Evolutionary conservation across 169 alveolate genomes (phyloP).

Genomic region (Eimeria tenella): DNA sequence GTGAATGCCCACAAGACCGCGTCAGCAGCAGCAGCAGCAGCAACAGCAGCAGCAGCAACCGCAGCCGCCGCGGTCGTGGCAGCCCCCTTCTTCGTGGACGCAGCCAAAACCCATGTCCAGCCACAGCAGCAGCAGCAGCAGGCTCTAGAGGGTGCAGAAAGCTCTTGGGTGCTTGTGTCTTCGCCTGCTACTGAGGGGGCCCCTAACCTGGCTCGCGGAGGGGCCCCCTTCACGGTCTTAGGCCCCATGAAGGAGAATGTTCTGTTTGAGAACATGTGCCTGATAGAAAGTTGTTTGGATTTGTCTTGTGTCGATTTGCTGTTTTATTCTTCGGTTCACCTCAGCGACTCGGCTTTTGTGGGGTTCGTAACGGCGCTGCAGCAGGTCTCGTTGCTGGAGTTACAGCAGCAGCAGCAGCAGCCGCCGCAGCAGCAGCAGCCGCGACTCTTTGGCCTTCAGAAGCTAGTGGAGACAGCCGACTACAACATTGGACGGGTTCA

Average conservation of each 20-base stretch:
- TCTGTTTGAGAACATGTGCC: background rate
- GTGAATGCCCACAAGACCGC: background rate
- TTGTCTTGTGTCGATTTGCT: background rate
- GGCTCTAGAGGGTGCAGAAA: background rate
- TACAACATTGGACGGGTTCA: conserved; percentile 91
- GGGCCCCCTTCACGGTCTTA: background rate
- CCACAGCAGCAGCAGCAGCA: background rate
- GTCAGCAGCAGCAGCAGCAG: background rate
- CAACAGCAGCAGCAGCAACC: background rate
- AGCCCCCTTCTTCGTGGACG: background rate
- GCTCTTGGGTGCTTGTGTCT: background rate
- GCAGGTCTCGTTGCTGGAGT: conserved; percentile 10
- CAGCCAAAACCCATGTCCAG: background rate
- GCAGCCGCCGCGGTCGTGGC: background rate
- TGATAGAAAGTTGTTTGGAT: background rate
- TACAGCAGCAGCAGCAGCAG: conserved; percentile 78
- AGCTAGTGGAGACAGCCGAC: conserved; percentile 92
- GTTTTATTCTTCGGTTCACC: background rate
- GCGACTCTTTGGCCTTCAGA: conserved; percentile 90
- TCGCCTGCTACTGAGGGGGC: background rate
- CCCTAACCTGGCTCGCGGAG: background rate
- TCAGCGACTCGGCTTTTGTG: conserved; percentile 2
- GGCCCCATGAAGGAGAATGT: background rate
- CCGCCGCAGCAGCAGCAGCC: conserved; percentile 84
- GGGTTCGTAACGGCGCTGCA: conserved; percentile 4